Conservation (phyloP, 73 alveolate genomes). For the Breviolum minutum region DNA sequence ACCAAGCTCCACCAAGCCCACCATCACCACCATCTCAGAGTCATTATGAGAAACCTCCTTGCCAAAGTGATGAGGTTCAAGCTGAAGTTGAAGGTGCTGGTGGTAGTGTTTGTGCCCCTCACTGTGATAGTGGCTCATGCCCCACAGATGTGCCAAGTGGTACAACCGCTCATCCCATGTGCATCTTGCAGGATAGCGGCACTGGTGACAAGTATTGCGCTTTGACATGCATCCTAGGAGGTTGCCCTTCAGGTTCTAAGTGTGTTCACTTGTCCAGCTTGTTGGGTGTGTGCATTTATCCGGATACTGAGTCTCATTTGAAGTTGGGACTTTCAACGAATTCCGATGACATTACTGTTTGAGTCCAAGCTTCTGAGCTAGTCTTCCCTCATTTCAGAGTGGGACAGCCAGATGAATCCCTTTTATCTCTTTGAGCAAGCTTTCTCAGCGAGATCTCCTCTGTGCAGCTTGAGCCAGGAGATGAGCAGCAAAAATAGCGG, state of each 20-base stretch:
- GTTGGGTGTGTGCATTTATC: conserved; percentile 31
- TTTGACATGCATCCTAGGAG: neutral
- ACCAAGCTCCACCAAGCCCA: neutral
- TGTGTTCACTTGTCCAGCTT: neutral
- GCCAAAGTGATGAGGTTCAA: conserved; percentile 47
- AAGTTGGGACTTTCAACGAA: neutral
- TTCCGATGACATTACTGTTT: neutral
- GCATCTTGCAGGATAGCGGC: too few relatives aligned
- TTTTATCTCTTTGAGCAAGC: too few relatives aligned
- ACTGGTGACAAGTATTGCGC: too few relatives aligned
- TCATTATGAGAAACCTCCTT: conserved; percentile 55
- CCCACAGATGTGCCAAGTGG: neutral
- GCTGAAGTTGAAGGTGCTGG: conserved; percentile 27
- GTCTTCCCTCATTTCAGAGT: too few relatives aligned
- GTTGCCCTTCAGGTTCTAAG: neutral
- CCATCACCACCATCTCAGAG: conserved; percentile 9
- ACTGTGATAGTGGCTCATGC: neutral
- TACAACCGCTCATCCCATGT: neutral
- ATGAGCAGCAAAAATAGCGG: too few relatives aligned
- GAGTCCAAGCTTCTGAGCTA: too few relatives aligned
- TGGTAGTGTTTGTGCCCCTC: neutral
- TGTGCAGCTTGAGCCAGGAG: too few relatives aligned
- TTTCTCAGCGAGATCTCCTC: too few relatives aligned
- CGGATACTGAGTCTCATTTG: conserved; percentile 21
- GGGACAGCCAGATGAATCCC: too few relatives aligned